A percentile compares a stretch with the other conserved stretches of the same genome.
Conservation (phyloP, 352 stramenopile genomes). For the Pythium angustatum region DNA sequence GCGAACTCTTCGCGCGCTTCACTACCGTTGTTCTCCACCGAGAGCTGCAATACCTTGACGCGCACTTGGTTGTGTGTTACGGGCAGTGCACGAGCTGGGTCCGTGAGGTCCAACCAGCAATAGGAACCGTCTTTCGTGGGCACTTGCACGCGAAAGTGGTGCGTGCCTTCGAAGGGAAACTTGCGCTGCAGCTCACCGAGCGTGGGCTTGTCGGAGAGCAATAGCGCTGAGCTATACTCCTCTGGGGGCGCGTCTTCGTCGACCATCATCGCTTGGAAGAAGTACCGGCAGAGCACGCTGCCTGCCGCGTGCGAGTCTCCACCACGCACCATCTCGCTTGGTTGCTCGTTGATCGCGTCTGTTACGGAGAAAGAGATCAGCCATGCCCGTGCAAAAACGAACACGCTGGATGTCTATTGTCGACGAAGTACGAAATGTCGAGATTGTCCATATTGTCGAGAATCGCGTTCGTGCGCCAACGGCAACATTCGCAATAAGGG, state of each 20-base stretch:
- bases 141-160: constrained; percentile 78
- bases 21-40: constrained; percentile 20
- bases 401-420: neutral
- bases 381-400: constrained; percentile 3
- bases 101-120: constrained; percentile 76
- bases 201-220: constrained; percentile 68
- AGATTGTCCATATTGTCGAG: constrained; percentile 20
- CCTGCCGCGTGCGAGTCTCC: constrained; percentile 2
- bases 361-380: constrained; percentile 27
- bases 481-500: constrained; percentile 18
- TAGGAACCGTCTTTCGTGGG: constrained; percentile 41
- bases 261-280: constrained; percentile 76
- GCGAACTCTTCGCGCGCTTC: constrained; percentile 13
- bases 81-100: constrained; percentile 47
- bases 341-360: neutral
- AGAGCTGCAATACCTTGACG: constrained; percentile 81
- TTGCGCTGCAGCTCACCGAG: constrained; percentile 59
- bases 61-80: constrained; percentile 48
- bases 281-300: constrained; percentile 79
- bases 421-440: constrained; percentile 18
- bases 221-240: constrained; percentile 53
- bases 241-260: constrained; percentile 51
- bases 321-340: constrained; percentile 4
- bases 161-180: constrained; percentile 76
- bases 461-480: constrained; percentile 13